Conservation (phyloP, 495 filamentous ascomycete genomes). For the Tuber calosporum region DNA sequence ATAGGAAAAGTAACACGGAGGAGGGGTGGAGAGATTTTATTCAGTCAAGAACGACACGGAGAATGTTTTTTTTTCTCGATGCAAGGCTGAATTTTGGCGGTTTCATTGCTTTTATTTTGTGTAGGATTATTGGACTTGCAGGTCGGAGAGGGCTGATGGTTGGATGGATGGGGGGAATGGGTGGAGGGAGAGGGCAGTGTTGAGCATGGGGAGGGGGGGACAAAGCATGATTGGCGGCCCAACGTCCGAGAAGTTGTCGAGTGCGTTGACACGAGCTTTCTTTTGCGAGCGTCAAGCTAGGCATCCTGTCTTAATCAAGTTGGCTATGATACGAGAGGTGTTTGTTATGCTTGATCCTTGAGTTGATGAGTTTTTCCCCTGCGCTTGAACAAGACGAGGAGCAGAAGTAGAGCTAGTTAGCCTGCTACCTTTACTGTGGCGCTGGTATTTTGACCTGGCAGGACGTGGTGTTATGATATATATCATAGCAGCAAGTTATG, state of each 20-base stretch:
- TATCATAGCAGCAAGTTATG: background rate
- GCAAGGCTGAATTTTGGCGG: background rate
- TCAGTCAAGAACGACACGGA: background rate
- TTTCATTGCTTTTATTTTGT: background rate
- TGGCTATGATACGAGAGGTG: background rate
- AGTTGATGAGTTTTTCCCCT: background rate
- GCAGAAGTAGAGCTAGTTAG: background rate
- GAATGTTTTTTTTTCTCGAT: background rate
- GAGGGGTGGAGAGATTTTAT: background rate
- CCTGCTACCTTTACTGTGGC: background rate
- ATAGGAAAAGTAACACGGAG: background rate
- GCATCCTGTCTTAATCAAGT: background rate
- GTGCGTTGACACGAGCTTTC: background rate
- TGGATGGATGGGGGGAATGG: background rate
- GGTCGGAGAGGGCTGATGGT: background rate
- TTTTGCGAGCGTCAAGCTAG: background rate
- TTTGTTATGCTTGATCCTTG: background rate
- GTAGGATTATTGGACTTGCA: background rate
- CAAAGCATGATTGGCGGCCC: background rate
- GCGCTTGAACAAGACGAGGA: background rate
- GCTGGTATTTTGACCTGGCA: background rate
- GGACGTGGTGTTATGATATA: too few relatives aligned
- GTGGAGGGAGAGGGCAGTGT: background rate
- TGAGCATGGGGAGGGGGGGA: background rate
- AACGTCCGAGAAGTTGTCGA: background rate